Percentiles rank a stretch among this genome's conserved stretches.
Evolutionary conservation across 495 filamentous ascomycete species (phyloP).

Genomic region (Penicillium maclennaniae): DNA sequence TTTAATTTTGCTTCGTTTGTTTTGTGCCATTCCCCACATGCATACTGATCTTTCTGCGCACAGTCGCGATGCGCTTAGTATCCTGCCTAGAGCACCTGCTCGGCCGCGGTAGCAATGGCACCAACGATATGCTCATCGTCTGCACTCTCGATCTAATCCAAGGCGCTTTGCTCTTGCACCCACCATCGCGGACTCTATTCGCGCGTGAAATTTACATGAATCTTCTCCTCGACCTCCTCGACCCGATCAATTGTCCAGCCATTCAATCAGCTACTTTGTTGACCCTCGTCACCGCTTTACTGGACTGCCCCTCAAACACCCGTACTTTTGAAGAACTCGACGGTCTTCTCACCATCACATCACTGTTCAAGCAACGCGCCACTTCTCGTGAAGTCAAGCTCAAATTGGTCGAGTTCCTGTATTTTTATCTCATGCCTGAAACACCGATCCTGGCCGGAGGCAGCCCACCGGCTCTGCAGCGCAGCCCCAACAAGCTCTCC

Average conservation of each 20-base stretch:
- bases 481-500: conserved; percentile 68
- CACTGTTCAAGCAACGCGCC: conserved; percentile 79
- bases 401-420: conserved; percentile 89
- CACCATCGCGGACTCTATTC: conserved; percentile 85
- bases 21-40: not conserved
- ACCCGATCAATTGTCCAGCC: conserved; percentile 83
- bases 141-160: conserved; percentile 87
- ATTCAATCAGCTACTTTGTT: conserved; percentile 88
- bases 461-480: conserved; percentile 51
- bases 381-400: conserved; percentile 87
- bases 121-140: conserved; percentile 86
- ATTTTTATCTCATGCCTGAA: conserved; percentile 98
- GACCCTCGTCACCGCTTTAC: conserved; percentile 81
- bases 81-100: conserved; percentile 84
- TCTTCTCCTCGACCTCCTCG: conserved; percentile 89
- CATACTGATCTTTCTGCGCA: conserved; percentile 20
- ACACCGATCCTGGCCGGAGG: conserved; percentile 47
- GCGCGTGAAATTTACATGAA: conserved; percentile 93
- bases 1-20: not conserved
- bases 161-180: conserved; percentile 84
- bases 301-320: conserved; percentile 78
- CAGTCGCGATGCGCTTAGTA: conserved; percentile 80
- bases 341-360: conserved; percentile 88
- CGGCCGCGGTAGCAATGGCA: conserved; percentile 70
- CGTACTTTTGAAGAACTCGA: conserved; percentile 91